phyloP scores from a whole-genome alignment of 1,284 basidiomycete species.

The Ceratobasidium sp. region DNA sequence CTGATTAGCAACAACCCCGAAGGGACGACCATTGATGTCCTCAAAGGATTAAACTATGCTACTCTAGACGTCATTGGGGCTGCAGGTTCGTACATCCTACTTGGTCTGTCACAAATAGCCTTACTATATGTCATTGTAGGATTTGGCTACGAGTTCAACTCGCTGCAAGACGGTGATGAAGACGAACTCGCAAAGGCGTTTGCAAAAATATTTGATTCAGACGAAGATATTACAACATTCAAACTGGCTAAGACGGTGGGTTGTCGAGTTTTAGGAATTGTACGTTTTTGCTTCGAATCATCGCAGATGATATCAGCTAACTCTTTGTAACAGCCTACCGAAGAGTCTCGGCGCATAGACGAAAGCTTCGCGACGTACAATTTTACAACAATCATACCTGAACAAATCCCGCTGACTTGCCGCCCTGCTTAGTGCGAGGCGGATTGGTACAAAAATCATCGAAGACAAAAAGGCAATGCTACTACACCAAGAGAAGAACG shows the following conservation, averaged over 20 bases:
- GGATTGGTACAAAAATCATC: conserved; percentile 55
- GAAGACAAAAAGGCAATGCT: conserved; percentile 57
- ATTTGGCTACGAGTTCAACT: conserved; percentile 60
- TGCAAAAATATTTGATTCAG: conserved; percentile 51
- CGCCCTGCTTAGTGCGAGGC: conserved; percentile 48
- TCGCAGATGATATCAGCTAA: conserved; percentile 45
- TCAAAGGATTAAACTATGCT: conserved; percentile 56
- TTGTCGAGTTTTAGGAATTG: neutral
- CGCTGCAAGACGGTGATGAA: conserved; percentile 49
- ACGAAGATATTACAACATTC: neutral
- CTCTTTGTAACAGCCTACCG: conserved; percentile 49
- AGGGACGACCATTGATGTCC: conserved; percentile 55
- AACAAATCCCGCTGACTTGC: conserved; percentile 45
- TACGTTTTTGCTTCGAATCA: neutral
- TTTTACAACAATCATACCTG: neutral
- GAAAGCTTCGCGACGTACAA: conserved; percentile 13
- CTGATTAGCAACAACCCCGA: conserved; percentile 19
- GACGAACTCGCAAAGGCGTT: conserved; percentile 54
- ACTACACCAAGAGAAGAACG: conserved; percentile 35
- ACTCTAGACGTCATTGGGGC: conserved; percentile 62
- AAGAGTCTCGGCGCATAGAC: conserved; percentile 44
- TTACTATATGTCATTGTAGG: conserved; percentile 45
- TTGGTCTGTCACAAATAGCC: conserved; percentile 27
- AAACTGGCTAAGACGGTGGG: neutral
- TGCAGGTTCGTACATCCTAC: conserved; percentile 57